Evolutionary conservation across 805 yeast genomes (phyloP).

Genomic region (Babjeviella inositovora): DNA sequence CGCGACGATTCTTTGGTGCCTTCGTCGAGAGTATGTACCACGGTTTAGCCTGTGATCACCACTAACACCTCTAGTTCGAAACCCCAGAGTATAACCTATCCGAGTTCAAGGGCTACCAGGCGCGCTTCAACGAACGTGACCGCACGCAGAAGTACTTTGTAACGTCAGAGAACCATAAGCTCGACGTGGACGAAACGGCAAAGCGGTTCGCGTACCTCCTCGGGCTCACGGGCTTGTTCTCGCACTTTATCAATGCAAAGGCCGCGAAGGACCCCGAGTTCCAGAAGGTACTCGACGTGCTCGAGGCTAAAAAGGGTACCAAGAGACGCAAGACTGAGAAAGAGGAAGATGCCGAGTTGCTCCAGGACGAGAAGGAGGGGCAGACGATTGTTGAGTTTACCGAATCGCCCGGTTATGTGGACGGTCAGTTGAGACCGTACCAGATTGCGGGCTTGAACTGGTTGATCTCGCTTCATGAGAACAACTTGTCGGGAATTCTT

Average conservation of each 20-base stretch:
- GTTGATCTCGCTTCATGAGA: conserved; percentile 54
- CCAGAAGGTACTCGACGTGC: conserved; percentile 28
- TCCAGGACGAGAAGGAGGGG: conserved; percentile 36
- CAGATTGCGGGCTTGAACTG: conserved; percentile 75
- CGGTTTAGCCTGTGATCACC: no score
- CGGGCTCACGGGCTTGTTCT: conserved; percentile 49
- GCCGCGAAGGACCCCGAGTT: conserved; percentile 47
- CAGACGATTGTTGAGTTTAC: conserved; percentile 25
- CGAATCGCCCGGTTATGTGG: conserved; percentile 32
- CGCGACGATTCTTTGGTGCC: no score
- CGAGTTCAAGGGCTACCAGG: conserved; percentile 2
- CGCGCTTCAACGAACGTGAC: conserved; percentile 1
- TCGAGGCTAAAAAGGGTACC: conserved; percentile 9
- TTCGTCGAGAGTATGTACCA: no score
- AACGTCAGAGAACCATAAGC: conserved; percentile 15
- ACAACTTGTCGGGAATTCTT: conserved; percentile 56
- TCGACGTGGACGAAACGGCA: conserved; percentile 43
- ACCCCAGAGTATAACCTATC: conserved; percentile 3
- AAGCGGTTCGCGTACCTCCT: conserved; percentile 52
- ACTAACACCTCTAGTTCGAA: conserved; percentile 2
- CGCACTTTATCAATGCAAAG: conserved; percentile 50
- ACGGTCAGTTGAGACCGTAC: conserved; percentile 54
- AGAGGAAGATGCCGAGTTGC: conserved; percentile 64
- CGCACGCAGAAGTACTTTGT: conserved; percentile 20
- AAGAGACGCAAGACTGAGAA: conserved; percentile 5